Evolutionary conservation across 106 monocot genomes (phyloP).

Genomic region (Iris macrosiphon): DNA sequence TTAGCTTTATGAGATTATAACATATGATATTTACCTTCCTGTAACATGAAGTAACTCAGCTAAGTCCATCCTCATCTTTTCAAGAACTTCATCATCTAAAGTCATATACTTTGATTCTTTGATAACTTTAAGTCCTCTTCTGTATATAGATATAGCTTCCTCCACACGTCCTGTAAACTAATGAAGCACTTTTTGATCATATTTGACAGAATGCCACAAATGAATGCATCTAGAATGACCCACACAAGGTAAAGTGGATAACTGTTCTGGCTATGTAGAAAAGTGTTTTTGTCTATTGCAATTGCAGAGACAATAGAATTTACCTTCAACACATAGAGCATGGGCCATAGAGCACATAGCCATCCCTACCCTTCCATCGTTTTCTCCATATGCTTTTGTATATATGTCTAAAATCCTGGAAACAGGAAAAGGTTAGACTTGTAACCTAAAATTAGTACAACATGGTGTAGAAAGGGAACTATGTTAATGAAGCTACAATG

Average conservation of each 20-base stretch:
- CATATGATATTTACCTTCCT: constrained; percentile 66
- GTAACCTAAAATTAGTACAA: too few species aligned
- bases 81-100: constrained; percentile 64
- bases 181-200: not conserved
- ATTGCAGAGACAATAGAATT: not conserved
- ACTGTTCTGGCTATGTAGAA: not conserved
- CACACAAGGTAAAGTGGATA: not conserved
- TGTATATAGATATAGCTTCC: constrained; percentile 59
- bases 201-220: not conserved
- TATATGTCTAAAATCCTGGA: constrained; percentile 65
- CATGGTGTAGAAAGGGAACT: too few species aligned
- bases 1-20: too few species aligned
- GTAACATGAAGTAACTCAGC: constrained; percentile 77
- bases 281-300: not conserved
- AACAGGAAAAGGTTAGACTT: not conserved
- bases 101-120: constrained; percentile 57
- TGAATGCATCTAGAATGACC: not conserved
- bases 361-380: constrained; percentile 75
- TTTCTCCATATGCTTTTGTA: constrained; percentile 45
- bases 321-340: constrained; percentile 81
- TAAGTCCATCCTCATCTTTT: constrained; percentile 63
- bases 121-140: constrained; percentile 55
- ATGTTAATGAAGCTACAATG: too few species aligned
- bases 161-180: constrained; percentile 41
- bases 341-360: constrained; percentile 79